Percentiles rank a stretch among this genome's conserved stretches.
Evolutionary conservation across 1,284 basidiomycete species (phyloP).

Genomic region (Vanrija sp.): DNA sequence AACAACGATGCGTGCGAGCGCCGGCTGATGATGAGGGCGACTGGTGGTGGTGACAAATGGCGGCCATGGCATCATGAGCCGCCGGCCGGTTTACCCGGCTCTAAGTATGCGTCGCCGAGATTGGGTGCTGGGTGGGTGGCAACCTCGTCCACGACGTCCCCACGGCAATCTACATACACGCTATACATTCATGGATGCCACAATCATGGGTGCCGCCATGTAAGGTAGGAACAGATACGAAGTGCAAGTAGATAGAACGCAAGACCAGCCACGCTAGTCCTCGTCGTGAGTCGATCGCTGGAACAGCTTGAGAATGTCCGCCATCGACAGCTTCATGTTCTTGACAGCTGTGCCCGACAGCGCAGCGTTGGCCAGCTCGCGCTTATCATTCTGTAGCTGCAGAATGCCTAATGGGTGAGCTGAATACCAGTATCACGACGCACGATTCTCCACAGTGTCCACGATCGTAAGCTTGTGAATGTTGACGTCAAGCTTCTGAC

Average conservation of each 20-base stretch:
- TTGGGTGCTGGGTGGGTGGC: too few relatives aligned
- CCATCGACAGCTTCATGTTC: slow-evolving; percentile 75
- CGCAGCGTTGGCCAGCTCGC: slow-evolving; percentile 75
- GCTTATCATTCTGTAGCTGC: slow-evolving; percentile 79
- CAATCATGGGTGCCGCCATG: background rate
- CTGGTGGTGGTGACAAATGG: background rate
- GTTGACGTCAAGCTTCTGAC: slow-evolving; percentile 79
- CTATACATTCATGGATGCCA: background rate
- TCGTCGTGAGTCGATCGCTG: slow-evolving; percentile 1
- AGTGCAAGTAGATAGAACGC: too few relatives aligned
- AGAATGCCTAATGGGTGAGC: slow-evolving; percentile 47
- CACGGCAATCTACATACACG: background rate
- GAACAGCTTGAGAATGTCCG: slow-evolving; percentile 64
- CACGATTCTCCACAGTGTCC: slow-evolving; percentile 81
- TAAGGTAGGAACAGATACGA: too few relatives aligned
- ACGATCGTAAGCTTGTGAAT: slow-evolving; percentile 91
- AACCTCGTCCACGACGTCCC: too few relatives aligned
- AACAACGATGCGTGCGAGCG: too few relatives aligned
- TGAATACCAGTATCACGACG: background rate
- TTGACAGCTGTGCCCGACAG: slow-evolving; percentile 82
- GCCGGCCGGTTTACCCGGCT: too few relatives aligned
- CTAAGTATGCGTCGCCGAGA: too few relatives aligned
- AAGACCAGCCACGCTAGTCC: background rate
- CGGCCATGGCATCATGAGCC: too few relatives aligned
- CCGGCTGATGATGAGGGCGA: background rate